Percentiles rank a stretch among this genome's conserved stretches.
phyloP scores from a whole-genome alignment of 345 rosid species.

The Melaleuca alternifolia region DNA sequence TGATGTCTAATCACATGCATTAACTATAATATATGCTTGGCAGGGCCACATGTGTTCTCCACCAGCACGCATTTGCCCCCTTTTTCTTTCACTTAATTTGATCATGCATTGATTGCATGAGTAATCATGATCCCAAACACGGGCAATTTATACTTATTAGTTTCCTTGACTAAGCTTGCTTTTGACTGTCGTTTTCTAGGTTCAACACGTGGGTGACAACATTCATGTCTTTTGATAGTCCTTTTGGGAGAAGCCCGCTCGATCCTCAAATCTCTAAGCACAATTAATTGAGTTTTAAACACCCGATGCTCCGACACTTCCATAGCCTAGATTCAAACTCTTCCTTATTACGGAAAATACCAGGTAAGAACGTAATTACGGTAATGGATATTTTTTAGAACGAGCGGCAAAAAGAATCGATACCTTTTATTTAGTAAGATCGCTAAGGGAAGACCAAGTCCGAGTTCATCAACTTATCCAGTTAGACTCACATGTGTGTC shows the following conservation, averaged over 20 bases:
- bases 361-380: background rate
- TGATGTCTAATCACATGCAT: constrained; percentile 18
- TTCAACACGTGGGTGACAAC: constrained; percentile 1
- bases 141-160: background rate
- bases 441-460: background rate
- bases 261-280: background rate
- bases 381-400: background rate
- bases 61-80: background rate
- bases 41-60: background rate
- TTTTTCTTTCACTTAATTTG: background rate
- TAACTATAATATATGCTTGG: background rate
- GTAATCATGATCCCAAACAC: background rate
- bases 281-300: background rate
- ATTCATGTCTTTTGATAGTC: background rate
- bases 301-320: background rate
- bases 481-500: background rate
- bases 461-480: background rate
- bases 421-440: background rate
- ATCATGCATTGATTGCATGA: background rate
- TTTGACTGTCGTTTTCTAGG: background rate
- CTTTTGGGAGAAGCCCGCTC: background rate
- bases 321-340: background rate
- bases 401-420: background rate
- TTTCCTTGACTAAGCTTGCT: background rate
- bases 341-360: background rate